Evolutionary conservation across 106 monocot genomes (phyloP).

Genomic region (Apostasia shenzhenica): DNA sequence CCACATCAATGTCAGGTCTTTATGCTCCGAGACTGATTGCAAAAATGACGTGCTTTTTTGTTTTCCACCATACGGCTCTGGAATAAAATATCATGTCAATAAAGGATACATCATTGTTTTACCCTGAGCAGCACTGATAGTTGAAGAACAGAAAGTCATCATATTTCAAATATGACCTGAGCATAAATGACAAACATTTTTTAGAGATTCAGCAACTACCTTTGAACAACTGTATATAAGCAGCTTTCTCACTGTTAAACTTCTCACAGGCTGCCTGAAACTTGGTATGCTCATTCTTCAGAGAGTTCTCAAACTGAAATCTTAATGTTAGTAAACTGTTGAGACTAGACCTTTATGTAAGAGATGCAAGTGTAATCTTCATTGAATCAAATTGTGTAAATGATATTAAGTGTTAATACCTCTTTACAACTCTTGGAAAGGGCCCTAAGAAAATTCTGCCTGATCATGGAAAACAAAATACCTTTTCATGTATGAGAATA

Average conservation of each 20-base stretch:
- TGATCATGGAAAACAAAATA: constrained; percentile 12
- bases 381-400: no score
- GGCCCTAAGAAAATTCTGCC: constrained; percentile 55
- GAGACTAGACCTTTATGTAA: no score
- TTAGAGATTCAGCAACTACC: constrained; percentile 17
- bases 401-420: constrained; percentile 16
- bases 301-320: constrained; percentile 47
- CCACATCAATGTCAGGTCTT: neutral
- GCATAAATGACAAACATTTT: neutral
- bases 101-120: no score
- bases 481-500: neutral
- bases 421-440: constrained; percentile 62
- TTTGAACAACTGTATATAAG: constrained; percentile 46
- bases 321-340: neutral
- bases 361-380: no score
- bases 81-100: neutral
- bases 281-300: constrained; percentile 55
- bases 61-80: neutral
- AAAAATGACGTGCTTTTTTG: neutral
- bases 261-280: constrained; percentile 48
- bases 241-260: constrained; percentile 56
- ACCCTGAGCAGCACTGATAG: neutral
- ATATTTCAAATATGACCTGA: neutral
- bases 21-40: neutral
- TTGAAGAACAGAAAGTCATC: neutral